A percentile compares a stretch with the other conserved stretches of the same genome.
Conservation (phyloP, 75 land plant species). For the Cryptomeria japonica region DNA sequence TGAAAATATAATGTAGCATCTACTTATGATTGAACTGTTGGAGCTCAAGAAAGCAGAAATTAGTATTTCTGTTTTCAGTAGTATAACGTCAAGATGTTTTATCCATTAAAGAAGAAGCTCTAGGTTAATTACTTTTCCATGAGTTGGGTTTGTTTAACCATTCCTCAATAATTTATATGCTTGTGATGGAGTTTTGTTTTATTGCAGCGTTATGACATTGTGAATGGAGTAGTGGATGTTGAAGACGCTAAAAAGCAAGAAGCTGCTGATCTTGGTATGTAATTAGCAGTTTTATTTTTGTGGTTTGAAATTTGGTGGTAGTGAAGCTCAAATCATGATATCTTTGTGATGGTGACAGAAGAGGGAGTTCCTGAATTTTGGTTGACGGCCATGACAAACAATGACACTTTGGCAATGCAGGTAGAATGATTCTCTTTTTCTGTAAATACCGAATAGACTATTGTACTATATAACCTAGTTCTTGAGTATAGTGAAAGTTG, state of each 20-base stretch:
- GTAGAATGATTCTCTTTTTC: not conserved
- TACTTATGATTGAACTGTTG: no score
- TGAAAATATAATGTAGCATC: no score
- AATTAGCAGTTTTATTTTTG: not conserved
- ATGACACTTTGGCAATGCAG: conserved; percentile 25
- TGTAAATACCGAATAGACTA: not conserved
- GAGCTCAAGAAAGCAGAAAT: no score
- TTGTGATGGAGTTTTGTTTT: not conserved
- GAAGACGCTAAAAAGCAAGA: conserved; percentile 31
- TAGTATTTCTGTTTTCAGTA: no score
- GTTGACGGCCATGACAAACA: conserved; percentile 28
- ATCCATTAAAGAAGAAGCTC: not conserved
- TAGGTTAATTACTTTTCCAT: not conserved
- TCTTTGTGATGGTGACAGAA: conserved; percentile 10
- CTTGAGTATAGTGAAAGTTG: not conserved
- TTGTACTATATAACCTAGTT: not conserved
- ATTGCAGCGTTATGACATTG: conserved; percentile 79
- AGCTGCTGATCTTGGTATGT: conserved; percentile 26
- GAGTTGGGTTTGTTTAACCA: not conserved
- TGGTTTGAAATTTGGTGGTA: not conserved
- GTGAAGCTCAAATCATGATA: not conserved
- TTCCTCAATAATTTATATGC: not conserved
- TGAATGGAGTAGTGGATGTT: conserved; percentile 77
- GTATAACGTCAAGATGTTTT: not conserved
- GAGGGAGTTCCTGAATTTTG: conserved; percentile 35